These are phyloP conservation scores for Malus fusca DNA, from an alignment of 306 rosid genomes.

Conservation along the genomic window DNA sequence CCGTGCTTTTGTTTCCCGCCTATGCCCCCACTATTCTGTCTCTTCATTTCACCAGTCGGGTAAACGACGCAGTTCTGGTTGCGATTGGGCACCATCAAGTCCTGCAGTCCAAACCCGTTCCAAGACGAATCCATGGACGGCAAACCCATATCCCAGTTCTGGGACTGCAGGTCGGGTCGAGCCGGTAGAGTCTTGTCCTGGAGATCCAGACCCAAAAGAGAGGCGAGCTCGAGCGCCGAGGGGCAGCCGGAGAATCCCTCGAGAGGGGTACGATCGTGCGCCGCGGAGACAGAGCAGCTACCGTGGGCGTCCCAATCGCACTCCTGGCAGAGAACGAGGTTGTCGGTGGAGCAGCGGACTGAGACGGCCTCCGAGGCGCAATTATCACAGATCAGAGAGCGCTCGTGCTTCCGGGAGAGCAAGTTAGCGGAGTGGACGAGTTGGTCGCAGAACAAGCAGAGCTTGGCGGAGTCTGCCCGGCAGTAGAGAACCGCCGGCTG, in stretches of 20 bases:
- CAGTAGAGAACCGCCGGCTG: slow-evolving; percentile 53
- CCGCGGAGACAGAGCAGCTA: slow-evolving; percentile 30
- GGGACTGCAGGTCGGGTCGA: slow-evolving; percentile 5
- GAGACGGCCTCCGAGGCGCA: slow-evolving; percentile 47
- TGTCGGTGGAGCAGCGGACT: slow-evolving; percentile 50
- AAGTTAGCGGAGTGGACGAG: slow-evolving; percentile 62
- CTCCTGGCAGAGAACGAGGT: slow-evolving; percentile 52
- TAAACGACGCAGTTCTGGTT: slow-evolving; percentile 14
- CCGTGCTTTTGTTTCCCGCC: slow-evolving; percentile 46
- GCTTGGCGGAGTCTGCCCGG: slow-evolving; percentile 67
- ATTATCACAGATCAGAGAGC: slow-evolving; percentile 65
- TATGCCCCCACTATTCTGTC: slow-evolving; percentile 2
- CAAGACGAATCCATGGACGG: slow-evolving; percentile 14
- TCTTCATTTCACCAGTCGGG: slow-evolving; percentile 18
- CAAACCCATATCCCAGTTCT: slow-evolving; percentile 17
- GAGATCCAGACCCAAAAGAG: slow-evolving; percentile 45
- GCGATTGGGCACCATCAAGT: slow-evolving; percentile 41
- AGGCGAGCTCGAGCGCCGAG: slow-evolving; percentile 42
- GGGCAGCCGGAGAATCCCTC: slow-evolving; percentile 61
- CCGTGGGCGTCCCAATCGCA: slow-evolving; percentile 63
- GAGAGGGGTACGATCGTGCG: slow-evolving; percentile 36
- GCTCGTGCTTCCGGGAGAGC: slow-evolving; percentile 51
- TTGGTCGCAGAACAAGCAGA: slow-evolving; percentile 58
- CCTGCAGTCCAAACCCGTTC: slow-evolving; percentile 24
- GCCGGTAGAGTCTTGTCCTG: slow-evolving; percentile 12